These are phyloP conservation scores for Xylaria sp. DNA, from an alignment of 495 filamentous ascomycete species.

Conservation along the genomic window DNA sequence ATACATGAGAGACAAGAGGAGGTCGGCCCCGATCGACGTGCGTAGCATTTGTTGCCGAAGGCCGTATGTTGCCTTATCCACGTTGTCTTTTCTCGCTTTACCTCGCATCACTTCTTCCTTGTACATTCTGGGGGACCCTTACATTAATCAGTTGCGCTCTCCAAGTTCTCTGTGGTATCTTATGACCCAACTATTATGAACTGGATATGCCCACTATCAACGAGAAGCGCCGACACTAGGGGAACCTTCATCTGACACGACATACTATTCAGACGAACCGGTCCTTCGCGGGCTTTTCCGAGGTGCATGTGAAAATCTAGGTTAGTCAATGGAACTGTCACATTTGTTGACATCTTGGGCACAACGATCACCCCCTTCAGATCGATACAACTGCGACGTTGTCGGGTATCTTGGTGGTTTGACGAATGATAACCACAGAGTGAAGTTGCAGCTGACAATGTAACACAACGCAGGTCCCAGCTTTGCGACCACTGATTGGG, in stretches of 20 bases:
- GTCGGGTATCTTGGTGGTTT: slow-evolving; percentile 7
- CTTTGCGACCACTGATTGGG: slow-evolving; percentile 16
- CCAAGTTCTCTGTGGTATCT: background rate
- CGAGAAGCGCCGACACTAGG: background rate
- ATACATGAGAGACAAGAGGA: slow-evolving; percentile 13
- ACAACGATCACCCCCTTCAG: slow-evolving; percentile 8
- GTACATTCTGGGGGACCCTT: slow-evolving; percentile 12
- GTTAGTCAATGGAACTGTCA: slow-evolving; percentile 11
- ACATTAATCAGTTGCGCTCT: background rate
- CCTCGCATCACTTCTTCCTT: slow-evolving; percentile 5
- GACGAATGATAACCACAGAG: background rate
- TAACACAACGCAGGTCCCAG: slow-evolving; percentile 25
- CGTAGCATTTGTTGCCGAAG: background rate
- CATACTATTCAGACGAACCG: background rate
- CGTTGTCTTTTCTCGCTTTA: slow-evolving; percentile 3
- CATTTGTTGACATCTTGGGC: background rate
- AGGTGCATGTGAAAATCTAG: slow-evolving; percentile 9
- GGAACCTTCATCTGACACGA: background rate
- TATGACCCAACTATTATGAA: background rate
- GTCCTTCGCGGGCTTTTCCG: slow-evolving; percentile 1
- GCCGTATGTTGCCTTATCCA: background rate
- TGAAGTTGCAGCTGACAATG: slow-evolving; percentile 31
- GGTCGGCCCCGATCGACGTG: slow-evolving; percentile 14
- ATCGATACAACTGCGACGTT: slow-evolving; percentile 18
- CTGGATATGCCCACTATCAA: background rate